A percentile compares a stretch with the other conserved stretches of the same genome.
Evolutionary conservation across 345 rosid genomes (phyloP).

Genomic region (Aethionema arabicum): DNA sequence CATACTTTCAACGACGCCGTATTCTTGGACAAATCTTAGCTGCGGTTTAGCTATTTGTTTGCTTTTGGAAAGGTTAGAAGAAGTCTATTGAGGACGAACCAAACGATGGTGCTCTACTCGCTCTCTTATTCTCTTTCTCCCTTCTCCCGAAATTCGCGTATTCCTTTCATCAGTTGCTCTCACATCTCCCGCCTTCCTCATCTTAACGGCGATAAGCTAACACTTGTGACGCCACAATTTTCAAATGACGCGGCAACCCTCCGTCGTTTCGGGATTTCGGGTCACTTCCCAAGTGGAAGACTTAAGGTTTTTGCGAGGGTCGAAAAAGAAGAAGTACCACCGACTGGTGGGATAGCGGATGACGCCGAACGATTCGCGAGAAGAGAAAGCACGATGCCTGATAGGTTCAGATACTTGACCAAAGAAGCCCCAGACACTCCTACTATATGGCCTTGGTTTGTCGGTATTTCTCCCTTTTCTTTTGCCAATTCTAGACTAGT

Average conservation of each 20-base stretch:
- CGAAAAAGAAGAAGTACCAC: conserved; percentile 30
- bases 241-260: conserved; percentile 13
- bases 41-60: not conserved
- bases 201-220: not conserved
- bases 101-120: conserved; percentile 28
- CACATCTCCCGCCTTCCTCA: not conserved
- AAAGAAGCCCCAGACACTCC: conserved; percentile 76
- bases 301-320: conserved; percentile 41
- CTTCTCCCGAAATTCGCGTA: conserved; percentile 14
- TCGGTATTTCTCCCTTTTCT: conserved; percentile 49
- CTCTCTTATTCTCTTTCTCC: conserved; percentile 33
- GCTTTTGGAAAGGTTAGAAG: conserved; percentile 6
- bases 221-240: conserved; percentile 14
- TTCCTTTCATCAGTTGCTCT: conserved; percentile 12
- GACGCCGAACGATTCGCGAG: conserved; percentile 57
- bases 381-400: conserved; percentile 84
- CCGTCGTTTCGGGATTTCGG: conserved; percentile 25
- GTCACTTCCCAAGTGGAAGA: conserved; percentile 24
- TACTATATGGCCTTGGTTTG: conserved; percentile 76
- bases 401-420: conserved; percentile 77
- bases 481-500: not conserved
- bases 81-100: conserved; percentile 12
- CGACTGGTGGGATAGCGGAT: conserved; percentile 28
- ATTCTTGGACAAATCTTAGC: not conserved
- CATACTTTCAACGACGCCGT: not conserved